Conservation (phyloP, 139 green algal species). For the Tetradesmus lagerheimii region DNA sequence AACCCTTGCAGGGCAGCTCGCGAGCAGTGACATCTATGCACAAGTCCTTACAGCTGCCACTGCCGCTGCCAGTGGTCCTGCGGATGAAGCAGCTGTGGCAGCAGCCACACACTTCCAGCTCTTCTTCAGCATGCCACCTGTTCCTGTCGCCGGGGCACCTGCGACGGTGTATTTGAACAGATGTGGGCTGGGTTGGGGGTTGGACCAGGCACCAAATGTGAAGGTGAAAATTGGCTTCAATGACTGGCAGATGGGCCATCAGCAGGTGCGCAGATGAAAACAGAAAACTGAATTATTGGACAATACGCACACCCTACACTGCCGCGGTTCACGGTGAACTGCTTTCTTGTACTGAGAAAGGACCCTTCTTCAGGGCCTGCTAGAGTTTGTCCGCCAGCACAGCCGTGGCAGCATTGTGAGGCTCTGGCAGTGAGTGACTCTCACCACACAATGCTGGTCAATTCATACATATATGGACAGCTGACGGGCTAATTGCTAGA, state of each 20-base stretch:
- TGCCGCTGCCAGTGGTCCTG: neutral
- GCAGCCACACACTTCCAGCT: too few relatives aligned
- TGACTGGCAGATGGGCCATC: neutral
- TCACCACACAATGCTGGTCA: too few relatives aligned
- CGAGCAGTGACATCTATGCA: too few relatives aligned
- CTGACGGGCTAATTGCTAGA: too few relatives aligned
- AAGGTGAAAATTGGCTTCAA: neutral
- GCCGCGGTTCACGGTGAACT: too few relatives aligned
- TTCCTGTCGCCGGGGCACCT: neutral
- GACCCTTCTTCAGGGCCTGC: too few relatives aligned
- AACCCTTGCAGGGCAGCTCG: too few relatives aligned
- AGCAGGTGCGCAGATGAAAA: neutral
- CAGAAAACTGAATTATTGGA: too few relatives aligned
- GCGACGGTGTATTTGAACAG: neutral
- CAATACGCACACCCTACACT: neutral
- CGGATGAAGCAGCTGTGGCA: neutral
- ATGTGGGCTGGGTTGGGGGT: neutral
- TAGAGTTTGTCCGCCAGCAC: too few relatives aligned
- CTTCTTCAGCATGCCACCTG: neutral
- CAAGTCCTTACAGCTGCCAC: neutral
- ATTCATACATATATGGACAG: too few relatives aligned
- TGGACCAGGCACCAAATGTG: neutral
- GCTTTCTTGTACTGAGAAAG: neutral
- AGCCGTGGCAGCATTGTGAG: too few relatives aligned
- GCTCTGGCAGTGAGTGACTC: too few relatives aligned